These are phyloP conservation scores for Pythium dissotocum DNA, from an alignment of 352 stramenopile species.

Conservation along the genomic window DNA sequence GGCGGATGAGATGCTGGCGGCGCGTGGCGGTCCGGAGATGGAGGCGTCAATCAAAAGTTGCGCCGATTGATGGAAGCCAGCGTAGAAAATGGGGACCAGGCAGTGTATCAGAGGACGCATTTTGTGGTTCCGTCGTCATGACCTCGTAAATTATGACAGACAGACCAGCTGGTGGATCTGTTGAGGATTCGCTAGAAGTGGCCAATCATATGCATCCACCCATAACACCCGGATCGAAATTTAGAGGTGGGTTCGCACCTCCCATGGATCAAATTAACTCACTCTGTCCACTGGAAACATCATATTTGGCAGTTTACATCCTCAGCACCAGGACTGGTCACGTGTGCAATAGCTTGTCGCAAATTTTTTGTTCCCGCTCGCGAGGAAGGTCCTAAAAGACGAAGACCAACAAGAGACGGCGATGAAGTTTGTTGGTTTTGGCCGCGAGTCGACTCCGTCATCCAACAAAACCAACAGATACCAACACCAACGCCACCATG, in stretches of 20 bases:
- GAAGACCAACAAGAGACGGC: background rate
- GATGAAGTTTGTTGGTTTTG: too few species aligned
- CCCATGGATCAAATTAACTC: background rate
- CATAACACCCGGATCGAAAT: background rate
- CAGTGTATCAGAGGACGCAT: background rate
- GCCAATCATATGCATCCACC: conserved; percentile 1
- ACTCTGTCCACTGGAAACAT: background rate
- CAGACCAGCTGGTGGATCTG: background rate
- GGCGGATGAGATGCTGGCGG: background rate
- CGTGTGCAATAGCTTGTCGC: background rate
- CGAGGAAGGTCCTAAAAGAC: background rate
- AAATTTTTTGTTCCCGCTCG: background rate
- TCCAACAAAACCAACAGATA: background rate
- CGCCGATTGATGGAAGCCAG: conserved; percentile 3
- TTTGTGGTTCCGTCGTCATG: background rate
- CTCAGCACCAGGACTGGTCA: background rate
- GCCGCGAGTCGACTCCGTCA: too few species aligned
- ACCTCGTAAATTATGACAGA: background rate
- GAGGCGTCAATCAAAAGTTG: background rate
- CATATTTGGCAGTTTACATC: background rate
- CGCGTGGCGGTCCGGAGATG: background rate
- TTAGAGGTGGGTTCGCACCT: background rate
- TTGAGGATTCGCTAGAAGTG: background rate
- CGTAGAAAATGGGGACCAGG: background rate
- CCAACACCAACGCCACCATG: background rate